Evolutionary conservation across 352 stramenopile species (phyloP).

Genomic region (Pythium myriotylum): DNA sequence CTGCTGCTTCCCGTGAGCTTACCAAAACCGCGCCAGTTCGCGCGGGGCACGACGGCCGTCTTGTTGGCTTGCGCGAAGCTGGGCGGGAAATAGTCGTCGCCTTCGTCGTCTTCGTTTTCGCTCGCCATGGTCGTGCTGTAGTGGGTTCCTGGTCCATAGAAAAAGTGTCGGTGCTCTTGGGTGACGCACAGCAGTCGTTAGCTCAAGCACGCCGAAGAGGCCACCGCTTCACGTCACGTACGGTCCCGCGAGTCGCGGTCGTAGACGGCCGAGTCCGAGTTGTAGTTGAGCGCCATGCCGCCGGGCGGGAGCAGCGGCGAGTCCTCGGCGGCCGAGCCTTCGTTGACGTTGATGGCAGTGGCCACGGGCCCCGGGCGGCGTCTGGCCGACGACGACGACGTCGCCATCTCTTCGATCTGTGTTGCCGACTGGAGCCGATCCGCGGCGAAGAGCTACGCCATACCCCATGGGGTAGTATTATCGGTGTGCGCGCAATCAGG

Average conservation of each 20-base stretch:
- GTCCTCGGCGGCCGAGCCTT: conserved; percentile 31
- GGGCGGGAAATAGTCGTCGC: conserved; percentile 26
- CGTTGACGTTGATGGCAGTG: conserved; percentile 21
- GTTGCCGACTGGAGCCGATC: too few species aligned
- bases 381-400: conserved; percentile 1
- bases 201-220: too few species aligned
- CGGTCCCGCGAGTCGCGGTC: conserved; percentile 27
- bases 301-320: conserved; percentile 57
- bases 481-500: too few species aligned
- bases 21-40: conserved; percentile 58
- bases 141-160: conserved; percentile 56
- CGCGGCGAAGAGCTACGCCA: too few species aligned
- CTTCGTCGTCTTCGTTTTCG: conserved; percentile 43
- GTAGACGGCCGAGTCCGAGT: conserved; percentile 85
- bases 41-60: conserved; percentile 41
- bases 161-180: conserved; percentile 55
- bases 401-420: conserved; percentile 7
- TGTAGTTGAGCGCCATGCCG: conserved; percentile 76
- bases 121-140: conserved; percentile 47
- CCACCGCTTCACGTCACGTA: conserved; percentile 1
- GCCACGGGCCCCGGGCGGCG: conserved; percentile 23
- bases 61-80: conserved; percentile 16
- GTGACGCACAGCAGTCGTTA: conserved; percentile 3
- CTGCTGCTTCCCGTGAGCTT: conserved; percentile 31
- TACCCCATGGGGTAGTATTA: too few species aligned